Evolutionary conservation across 441 rosid genomes (phyloP).

Genomic region (Iberis amara): DNA sequence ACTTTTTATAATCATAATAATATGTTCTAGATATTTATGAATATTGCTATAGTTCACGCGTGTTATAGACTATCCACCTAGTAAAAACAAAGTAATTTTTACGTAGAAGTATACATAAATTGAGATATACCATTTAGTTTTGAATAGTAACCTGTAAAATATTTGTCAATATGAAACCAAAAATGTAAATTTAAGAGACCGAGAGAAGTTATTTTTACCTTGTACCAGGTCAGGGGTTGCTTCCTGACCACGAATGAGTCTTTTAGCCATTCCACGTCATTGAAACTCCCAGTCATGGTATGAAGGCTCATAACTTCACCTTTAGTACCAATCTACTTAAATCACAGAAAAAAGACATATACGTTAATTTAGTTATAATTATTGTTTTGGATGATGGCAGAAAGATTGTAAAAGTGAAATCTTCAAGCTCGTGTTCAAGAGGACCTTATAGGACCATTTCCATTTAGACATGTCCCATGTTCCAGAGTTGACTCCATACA

Average conservation of each 20-base stretch:
- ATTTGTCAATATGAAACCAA: no score
- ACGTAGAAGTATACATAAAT: no score
- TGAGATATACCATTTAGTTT: no score
- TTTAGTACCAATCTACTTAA: conserved; percentile 43
- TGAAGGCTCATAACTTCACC: conserved; percentile 55
- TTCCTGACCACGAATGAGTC: conserved; percentile 43
- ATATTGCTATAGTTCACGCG: no score
- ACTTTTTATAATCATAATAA: no score
- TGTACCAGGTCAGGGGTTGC: conserved; percentile 66
- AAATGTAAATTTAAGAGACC: not conserved
- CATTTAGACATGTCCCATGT: conserved; percentile 55
- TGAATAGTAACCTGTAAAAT: no score
- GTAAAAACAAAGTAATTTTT: no score
- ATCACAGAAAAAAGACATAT: conserved; percentile 1
- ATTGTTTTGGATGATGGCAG: no score
- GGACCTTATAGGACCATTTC: conserved; percentile 72
- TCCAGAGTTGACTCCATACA: conserved; percentile 52
- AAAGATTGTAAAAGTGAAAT: no score
- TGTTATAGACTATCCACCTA: no score
- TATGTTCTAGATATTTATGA: no score
- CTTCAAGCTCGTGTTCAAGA: conserved; percentile 1
- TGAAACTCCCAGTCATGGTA: conserved; percentile 40
- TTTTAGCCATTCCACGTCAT: conserved; percentile 54
- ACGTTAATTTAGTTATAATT: no score
- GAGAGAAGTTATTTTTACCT: conserved; percentile 33